Percentiles rank a stretch among this genome's conserved stretches.
Conservation (phyloP, 139 green algal species). For the Chlorella vulgaris region DNA sequence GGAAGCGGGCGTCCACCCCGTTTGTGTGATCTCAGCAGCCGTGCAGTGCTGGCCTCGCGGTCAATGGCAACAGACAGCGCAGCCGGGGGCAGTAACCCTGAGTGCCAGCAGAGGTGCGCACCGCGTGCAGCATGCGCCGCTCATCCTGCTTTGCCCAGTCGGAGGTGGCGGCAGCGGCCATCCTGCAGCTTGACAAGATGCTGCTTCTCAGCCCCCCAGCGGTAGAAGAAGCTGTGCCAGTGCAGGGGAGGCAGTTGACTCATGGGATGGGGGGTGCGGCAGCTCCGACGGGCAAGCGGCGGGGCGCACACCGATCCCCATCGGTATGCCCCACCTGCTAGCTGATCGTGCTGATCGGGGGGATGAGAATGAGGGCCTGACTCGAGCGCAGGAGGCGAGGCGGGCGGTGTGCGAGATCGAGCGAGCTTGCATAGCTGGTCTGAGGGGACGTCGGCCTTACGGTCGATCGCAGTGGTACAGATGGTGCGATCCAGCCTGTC, state of each 20-base stretch:
- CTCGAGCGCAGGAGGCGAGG: no score
- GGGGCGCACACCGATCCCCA: no score
- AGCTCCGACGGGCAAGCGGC: background rate
- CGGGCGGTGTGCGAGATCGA: background rate
- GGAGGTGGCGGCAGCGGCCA: conserved; percentile 2
- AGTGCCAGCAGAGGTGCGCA: no score
- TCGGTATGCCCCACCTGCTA: background rate
- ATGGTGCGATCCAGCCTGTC: no score
- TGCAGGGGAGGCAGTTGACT: background rate
- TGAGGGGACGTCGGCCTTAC: no score
- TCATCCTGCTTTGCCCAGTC: conserved; percentile 64
- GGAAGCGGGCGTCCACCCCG: no score
- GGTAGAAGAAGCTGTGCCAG: background rate
- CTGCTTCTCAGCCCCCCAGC: background rate
- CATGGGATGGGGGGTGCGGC: background rate
- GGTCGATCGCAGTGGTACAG: no score
- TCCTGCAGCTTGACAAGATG: background rate
- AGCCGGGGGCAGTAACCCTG: no score
- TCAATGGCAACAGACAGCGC: no score
- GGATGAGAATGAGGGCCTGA: no score
- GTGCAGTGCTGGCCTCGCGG: no score
- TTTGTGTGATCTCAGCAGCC: no score
- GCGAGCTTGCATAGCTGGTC: background rate
- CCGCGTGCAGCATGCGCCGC: conserved; percentile 81
- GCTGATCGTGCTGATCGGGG: background rate